These are phyloP conservation scores for Sporothrix variecibatus DNA, from an alignment of 2,329 filamentous ascomycete genomes.

Conservation along the genomic window DNA sequence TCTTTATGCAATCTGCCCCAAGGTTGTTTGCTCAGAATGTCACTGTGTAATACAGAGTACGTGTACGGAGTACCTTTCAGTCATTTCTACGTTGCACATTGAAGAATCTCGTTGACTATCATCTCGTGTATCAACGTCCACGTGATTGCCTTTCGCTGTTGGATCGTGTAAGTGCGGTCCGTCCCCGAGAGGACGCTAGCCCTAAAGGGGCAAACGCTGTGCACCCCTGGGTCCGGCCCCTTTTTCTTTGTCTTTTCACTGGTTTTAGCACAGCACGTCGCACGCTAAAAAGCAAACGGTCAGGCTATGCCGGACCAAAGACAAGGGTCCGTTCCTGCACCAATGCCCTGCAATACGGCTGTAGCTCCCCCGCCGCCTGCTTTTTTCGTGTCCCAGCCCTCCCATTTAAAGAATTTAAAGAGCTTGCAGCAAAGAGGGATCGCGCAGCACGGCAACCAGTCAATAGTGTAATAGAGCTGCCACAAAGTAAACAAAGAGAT, in stretches of 20 bases:
- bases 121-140: neutral
- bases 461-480: neutral
- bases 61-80: neutral
- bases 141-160: neutral
- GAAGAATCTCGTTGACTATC: neutral
- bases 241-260: neutral
- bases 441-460: neutral
- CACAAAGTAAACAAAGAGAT: slow-evolving; percentile 11
- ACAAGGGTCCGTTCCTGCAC: slow-evolving; percentile 6
- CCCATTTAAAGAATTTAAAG: neutral
- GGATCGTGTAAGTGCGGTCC: slow-evolving; percentile 11
- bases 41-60: neutral
- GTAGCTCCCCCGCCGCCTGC: neutral
- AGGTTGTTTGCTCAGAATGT: neutral
- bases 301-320: neutral
- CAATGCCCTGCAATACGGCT: neutral
- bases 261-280: too few species aligned
- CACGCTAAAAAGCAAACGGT: slow-evolving; percentile 7
- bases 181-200: neutral
- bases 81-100: neutral
- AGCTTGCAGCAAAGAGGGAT: slow-evolving; percentile 3
- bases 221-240: neutral
- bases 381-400: slow-evolving; percentile 13
- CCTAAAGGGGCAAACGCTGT: neutral
- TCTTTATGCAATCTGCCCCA: too few species aligned